These are phyloP conservation scores for Hamamelis virginiana DNA, from an alignment of 164 flowering plant species.

Conservation along the genomic window DNA sequence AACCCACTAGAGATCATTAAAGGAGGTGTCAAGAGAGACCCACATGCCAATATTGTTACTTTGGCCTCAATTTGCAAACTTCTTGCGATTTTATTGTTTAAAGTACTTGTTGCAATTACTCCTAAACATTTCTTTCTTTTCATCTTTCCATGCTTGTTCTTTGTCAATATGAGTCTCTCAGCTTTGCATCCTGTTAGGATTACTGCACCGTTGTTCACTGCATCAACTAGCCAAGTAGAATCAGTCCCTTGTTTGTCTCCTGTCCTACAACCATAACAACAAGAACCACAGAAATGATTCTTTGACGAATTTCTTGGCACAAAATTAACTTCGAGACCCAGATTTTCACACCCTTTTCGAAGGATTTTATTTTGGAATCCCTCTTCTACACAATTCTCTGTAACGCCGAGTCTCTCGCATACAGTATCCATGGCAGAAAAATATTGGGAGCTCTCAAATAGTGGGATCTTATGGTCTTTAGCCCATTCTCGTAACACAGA, in stretches of 20 bases:
- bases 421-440: slow-evolving; percentile 64
- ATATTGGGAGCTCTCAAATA: slow-evolving; percentile 46
- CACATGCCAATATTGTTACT: slow-evolving; percentile 71
- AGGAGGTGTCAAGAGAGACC: slow-evolving; percentile 71
- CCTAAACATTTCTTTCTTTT: slow-evolving; percentile 57
- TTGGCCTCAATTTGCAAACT: slow-evolving; percentile 58
- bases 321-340: slow-evolving; percentile 47
- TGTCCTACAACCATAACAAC: slow-evolving; percentile 55
- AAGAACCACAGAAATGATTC: slow-evolving; percentile 65
- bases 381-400: slow-evolving; percentile 47
- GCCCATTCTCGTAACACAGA: slow-evolving; percentile 56
- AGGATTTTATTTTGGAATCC: slow-evolving; percentile 69
- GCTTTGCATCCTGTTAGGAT: slow-evolving; percentile 72
- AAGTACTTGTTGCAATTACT: slow-evolving; percentile 40
- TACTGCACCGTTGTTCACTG: slow-evolving; percentile 63
- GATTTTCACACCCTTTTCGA: slow-evolving; percentile 62
- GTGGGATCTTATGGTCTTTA: slow-evolving; percentile 30
- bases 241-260: slow-evolving; percentile 74
- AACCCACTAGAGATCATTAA: slow-evolving; percentile 67
- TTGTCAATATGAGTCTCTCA: slow-evolving; percentile 49
- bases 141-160: slow-evolving; percentile 21
- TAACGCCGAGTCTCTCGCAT: slow-evolving; percentile 57
- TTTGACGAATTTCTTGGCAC: slow-evolving; percentile 66
- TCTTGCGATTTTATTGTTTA: slow-evolving; percentile 31
- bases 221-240: slow-evolving; percentile 77